phyloP scores from a whole-genome alignment of 176 grass and related monocot genomes.

The Cenchrus fungigraminus region DNA sequence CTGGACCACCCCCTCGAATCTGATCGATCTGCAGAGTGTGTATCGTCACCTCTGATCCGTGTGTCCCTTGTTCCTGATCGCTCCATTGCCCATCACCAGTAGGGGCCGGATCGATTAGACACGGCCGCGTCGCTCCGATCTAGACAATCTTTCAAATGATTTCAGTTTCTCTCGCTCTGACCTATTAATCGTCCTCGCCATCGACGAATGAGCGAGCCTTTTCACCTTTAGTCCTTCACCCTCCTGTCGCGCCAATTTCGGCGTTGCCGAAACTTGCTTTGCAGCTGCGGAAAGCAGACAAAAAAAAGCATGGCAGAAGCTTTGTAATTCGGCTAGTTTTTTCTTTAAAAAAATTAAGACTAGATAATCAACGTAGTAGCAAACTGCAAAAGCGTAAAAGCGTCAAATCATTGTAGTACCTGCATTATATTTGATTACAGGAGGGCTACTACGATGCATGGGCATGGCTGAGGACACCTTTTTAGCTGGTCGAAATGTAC shows the following conservation, averaged over 20 bases:
- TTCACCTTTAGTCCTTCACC: not conserved
- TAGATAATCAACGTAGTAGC: not conserved
- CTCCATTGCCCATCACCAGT: constrained; percentile 5
- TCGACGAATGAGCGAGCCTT: constrained; percentile 31
- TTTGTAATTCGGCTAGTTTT: no score
- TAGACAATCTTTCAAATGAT: not conserved
- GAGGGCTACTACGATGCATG: no score
- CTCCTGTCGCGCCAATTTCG: not conserved
- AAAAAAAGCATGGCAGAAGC: not conserved
- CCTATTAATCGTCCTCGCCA: not conserved
- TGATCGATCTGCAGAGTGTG: not conserved
- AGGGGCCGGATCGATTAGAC: constrained; percentile 36
- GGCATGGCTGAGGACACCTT: not conserved
- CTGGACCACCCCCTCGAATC: constrained; percentile 33
- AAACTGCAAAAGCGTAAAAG: not conserved
- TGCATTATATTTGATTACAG: not conserved
- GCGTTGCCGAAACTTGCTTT: not conserved
- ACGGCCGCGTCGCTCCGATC: not conserved
- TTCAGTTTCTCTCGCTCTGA: not conserved
- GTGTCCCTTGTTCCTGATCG: not conserved
- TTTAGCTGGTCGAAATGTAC: not conserved
- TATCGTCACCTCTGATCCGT: constrained; percentile 2
- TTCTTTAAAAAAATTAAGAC: not conserved
- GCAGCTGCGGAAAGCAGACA: not conserved
- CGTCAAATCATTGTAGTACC: not conserved